These are phyloP conservation scores for Oryza brachyantha DNA, from an alignment of 176 grass and related monocot genomes.

Conservation along the genomic window DNA sequence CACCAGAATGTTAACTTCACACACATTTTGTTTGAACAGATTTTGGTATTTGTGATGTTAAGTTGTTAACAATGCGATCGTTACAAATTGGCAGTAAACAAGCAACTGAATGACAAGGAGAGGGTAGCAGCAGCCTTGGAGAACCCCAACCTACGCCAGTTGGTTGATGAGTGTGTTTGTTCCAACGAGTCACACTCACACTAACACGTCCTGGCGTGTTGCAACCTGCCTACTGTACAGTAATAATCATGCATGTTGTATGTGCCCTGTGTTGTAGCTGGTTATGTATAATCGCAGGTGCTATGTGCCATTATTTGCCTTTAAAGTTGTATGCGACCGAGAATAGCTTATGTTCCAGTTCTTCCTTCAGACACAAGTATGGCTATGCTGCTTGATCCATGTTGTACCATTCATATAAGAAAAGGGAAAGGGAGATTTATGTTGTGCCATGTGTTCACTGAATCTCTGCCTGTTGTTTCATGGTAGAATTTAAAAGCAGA, in stretches of 20 bases:
- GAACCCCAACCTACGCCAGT: slow-evolving; percentile 90
- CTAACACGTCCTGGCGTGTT: slow-evolving; percentile 23
- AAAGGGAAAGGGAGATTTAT: neutral
- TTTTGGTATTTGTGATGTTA: neutral
- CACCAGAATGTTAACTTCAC: neutral
- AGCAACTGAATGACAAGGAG: slow-evolving; percentile 97
- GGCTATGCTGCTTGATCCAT: neutral
- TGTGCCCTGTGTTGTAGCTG: slow-evolving; percentile 21
- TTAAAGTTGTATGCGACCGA: neutral
- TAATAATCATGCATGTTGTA: slow-evolving; percentile 41
- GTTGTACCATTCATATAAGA: neutral
- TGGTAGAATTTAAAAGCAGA: neutral
- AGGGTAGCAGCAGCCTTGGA: slow-evolving; percentile 85
- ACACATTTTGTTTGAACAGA: neutral
- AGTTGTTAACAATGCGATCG: slow-evolving; percentile 17
- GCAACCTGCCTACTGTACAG: slow-evolving; percentile 37
- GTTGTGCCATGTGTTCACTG: neutral
- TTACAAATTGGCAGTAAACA: slow-evolving; percentile 73
- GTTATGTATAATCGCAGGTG: slow-evolving; percentile 4
- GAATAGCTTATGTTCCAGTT: neutral
- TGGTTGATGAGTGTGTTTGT: slow-evolving; percentile 90
- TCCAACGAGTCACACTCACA: slow-evolving; percentile 62
- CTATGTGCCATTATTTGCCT: neutral
- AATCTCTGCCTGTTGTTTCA: neutral
- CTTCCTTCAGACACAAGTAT: neutral